These are phyloP conservation scores for Fabrea salina DNA, from an alignment of 169 alveolate species.

Conservation along the genomic window DNA sequence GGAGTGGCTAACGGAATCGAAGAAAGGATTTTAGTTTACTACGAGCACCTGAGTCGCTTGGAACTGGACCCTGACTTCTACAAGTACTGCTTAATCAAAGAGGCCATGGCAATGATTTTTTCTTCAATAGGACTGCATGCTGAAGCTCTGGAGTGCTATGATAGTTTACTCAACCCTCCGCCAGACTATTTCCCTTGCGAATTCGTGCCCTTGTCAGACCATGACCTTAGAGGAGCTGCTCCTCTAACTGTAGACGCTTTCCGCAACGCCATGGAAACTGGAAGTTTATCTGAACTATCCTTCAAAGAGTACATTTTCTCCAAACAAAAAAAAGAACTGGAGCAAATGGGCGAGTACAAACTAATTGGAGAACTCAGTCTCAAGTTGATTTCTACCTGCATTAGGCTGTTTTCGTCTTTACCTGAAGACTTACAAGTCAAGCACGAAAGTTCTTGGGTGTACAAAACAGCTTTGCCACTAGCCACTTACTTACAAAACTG, in stretches of 20 bases:
- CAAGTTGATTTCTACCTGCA: not conserved
- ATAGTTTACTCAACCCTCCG: constrained; percentile 4
- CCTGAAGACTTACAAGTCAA: not conserved
- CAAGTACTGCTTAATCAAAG: not conserved
- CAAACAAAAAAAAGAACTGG: not conserved
- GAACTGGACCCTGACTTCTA: not conserved
- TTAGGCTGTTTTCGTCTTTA: not conserved
- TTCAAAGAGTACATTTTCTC: constrained; percentile 11
- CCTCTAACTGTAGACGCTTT: not conserved
- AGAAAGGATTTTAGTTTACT: not conserved
- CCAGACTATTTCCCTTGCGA: not conserved
- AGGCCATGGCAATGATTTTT: constrained; percentile 12
- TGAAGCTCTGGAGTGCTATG: not conserved
- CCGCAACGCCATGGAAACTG: not conserved
- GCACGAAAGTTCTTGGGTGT: not conserved
- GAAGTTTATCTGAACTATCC: not conserved
- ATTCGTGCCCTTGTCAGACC: not conserved
- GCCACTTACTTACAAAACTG: constrained; percentile 13
- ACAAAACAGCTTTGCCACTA: not conserved
- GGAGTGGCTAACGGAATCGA: not conserved
- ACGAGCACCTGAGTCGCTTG: not conserved
- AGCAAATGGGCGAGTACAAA: not conserved
- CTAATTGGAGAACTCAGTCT: constrained; percentile 7
- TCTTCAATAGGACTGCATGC: not conserved
- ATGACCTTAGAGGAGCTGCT: not conserved